These are phyloP conservation scores for Cutaneotrichosporon spelunceum DNA, from an alignment of 1,284 basidiomycete species.

Conservation along the genomic window DNA sequence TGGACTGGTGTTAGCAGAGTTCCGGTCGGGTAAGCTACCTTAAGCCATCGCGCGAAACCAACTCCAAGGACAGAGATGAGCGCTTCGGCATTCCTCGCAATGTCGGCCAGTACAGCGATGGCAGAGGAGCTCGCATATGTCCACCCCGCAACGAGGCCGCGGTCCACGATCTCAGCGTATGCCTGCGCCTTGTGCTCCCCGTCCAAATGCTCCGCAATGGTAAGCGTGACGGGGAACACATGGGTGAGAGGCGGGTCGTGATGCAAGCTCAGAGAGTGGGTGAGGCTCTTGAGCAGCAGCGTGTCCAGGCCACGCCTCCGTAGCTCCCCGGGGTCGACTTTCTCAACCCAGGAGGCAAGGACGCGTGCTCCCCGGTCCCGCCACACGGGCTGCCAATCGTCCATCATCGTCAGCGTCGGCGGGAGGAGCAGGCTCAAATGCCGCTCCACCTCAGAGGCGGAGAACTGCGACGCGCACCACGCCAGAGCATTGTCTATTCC, in stretches of 20 bases:
- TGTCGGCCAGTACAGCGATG: conserved; percentile 30
- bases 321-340: conserved; percentile 25
- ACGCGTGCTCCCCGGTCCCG: conserved; percentile 37
- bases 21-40: conserved; percentile 29
- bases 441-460: conserved; percentile 18
- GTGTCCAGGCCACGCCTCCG: conserved; percentile 45
- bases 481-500: conserved; percentile 32
- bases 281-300: conserved; percentile 37
- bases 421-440: conserved; percentile 45
- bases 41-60: conserved; percentile 47
- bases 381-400: conserved; percentile 49
- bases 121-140: conserved; percentile 44
- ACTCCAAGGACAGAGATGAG: conserved; percentile 35
- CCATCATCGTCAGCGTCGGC: conserved; percentile 48
- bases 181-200: conserved; percentile 31
- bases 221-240: conserved; percentile 30
- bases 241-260: conserved; percentile 36
- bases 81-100: conserved; percentile 36
- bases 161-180: conserved; percentile 43
- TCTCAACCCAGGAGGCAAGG: conserved; percentile 33
- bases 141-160: conserved; percentile 37
- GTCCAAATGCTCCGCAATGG: background rate
- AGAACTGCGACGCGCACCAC: conserved; percentile 25
- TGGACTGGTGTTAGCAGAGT: conserved; percentile 28
- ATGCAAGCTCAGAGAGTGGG: conserved; percentile 45